Evolutionary conservation across 352 stramenopile genomes (phyloP), one percentile per base, ranked within the genome.

Genomic region (Phytopythium litorale): DNA sequence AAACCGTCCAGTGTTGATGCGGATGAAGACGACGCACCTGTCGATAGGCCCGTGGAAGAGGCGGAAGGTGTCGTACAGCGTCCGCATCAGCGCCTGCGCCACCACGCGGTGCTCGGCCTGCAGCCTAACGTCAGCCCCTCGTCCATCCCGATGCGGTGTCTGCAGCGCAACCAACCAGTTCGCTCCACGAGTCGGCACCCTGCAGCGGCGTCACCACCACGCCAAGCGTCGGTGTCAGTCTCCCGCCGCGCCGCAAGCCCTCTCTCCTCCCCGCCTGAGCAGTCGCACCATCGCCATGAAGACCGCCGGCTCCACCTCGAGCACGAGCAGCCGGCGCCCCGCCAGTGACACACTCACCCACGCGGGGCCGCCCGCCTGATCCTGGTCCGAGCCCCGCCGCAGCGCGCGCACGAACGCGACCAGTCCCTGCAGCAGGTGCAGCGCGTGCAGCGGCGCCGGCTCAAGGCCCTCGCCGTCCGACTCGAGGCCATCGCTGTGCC

Each of bases 11-110:
- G n/a, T n/a, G n/a, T n/a, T n/a, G n/a, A n/a, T n/a, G n/a, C 25
- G 9, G 48, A 19, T 23, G 25, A 2, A 33, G 25, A 28, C 25
- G 23, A 51, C 40, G 12, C 60, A 85, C 66, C 63, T 71, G 21
- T 84, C 73, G 46, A 90, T 72, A n/a, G 53, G 72, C 1, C 76
- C 78, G 55, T 87, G 64, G 45, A 90, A 84, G 19, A 88, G 60
- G 9, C 78, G 63, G 40, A 90, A 84, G 35, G 76, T 70, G 43
- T 66, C 66, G 67, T 90, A 83, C 37, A 87, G 48, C 4, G 78
- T 62, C n/a, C 63, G 62, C 15, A 88, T 49, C 33, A 87, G 51
- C 11, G 65, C 68, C 38, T 77, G 56, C 23, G 81, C 79, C 4
- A 69, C 72, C 19, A 55, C 28, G 9, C 64, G 70, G 33, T 81